These are phyloP conservation scores for Xanthoconium stramineum DNA, from an alignment of 768 basidiomycete genomes.

Conservation along the genomic window DNA sequence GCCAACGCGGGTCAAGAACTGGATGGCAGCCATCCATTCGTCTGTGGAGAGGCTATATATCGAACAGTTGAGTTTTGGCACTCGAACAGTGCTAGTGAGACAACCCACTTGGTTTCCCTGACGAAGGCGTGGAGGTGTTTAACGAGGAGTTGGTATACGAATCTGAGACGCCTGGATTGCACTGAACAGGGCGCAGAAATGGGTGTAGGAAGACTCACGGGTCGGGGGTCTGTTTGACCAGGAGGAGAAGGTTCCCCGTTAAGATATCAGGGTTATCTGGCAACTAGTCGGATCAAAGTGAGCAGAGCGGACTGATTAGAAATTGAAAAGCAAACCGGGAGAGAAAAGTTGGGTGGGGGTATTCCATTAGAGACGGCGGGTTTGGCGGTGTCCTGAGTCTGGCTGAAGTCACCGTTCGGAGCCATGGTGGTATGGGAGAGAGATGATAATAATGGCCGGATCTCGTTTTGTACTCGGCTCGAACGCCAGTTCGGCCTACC, in stretches of 20 bases:
- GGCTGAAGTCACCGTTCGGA: constrained; percentile 1
- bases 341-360: constrained; percentile 33
- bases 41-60: constrained; percentile 35
- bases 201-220: constrained; percentile 31
- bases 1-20: constrained; percentile 75
- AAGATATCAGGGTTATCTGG: constrained; percentile 49
- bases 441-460: too few relatives aligned
- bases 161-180: constrained; percentile 37
- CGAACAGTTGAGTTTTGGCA: not conserved
- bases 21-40: constrained; percentile 73
- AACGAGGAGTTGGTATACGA: constrained; percentile 51
- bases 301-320: not conserved
- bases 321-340: constrained; percentile 36
- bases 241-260: constrained; percentile 44
- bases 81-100: not conserved
- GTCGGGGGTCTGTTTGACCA: constrained; percentile 36
- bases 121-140: constrained; percentile 74
- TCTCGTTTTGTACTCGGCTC: constrained; percentile 2
- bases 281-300: constrained; percentile 30
- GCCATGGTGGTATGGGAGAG: constrained; percentile 14
- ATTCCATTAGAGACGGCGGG: constrained; percentile 41
- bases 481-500: not conserved
- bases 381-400: constrained; percentile 1
- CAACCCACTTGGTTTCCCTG: constrained; percentile 57
- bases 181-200: not conserved